A percentile compares a stretch with the other conserved stretches of the same genome.
phyloP scores from a whole-genome alignment of 345 rosid genomes.

The Aurinia saxatilis region DNA sequence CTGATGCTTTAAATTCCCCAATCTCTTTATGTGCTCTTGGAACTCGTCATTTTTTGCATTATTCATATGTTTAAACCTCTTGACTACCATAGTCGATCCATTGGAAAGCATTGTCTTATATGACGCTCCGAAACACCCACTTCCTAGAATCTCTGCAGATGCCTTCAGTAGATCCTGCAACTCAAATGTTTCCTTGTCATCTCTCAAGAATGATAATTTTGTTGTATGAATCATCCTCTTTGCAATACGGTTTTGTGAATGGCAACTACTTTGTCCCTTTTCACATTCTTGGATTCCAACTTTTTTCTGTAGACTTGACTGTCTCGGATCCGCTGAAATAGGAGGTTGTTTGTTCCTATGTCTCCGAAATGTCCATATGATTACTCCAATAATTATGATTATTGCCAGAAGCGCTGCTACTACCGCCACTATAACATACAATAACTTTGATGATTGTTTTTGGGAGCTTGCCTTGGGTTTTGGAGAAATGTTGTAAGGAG shows the following conservation, averaged over 20 bases:
- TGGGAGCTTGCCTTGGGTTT: background rate
- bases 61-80: conserved; percentile 83
- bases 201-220: conserved; percentile 57
- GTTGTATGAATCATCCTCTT: conserved; percentile 26
- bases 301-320: conserved; percentile 41
- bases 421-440: conserved; percentile 19
- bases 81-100: conserved; percentile 69
- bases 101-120: conserved; percentile 52
- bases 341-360: background rate
- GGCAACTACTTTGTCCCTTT: conserved; percentile 9
- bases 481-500: conserved; percentile 2
- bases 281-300: conserved; percentile 33
- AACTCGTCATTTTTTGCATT: conserved; percentile 73
- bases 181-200: conserved; percentile 65
- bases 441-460: background rate
- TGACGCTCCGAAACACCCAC: conserved; percentile 78
- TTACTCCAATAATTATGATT: background rate
- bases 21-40: conserved; percentile 72
- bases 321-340: conserved; percentile 36
- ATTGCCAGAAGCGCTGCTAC: conserved; percentile 17
- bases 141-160: conserved; percentile 84
- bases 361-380: background rate
- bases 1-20: conserved; percentile 63
- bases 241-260: conserved; percentile 12
- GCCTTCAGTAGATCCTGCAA: conserved; percentile 70